phyloP scores from a whole-genome alignment of 2,329 filamentous ascomycete species.

The Trichoderma brevicompactum region DNA sequence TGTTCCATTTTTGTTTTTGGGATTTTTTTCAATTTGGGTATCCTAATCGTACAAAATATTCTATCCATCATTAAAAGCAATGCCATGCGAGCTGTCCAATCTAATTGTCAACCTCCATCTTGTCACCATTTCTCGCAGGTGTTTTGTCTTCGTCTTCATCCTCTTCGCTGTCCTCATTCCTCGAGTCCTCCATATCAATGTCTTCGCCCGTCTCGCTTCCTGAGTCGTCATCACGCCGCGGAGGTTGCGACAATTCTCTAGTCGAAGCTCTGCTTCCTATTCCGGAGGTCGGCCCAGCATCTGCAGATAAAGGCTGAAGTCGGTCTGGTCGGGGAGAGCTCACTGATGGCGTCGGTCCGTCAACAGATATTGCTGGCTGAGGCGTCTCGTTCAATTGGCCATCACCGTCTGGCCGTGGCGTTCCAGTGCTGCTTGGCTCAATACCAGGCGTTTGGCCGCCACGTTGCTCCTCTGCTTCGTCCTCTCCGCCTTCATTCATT shows the following conservation, averaged over 20 bases:
- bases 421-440: slow-evolving; percentile 57
- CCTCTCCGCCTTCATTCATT: slow-evolving; percentile 71
- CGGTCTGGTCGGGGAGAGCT: slow-evolving; percentile 40
- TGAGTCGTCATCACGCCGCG: slow-evolving; percentile 37
- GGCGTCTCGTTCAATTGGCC: slow-evolving; percentile 36
- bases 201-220: slow-evolving; percentile 57
- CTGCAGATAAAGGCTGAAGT: slow-evolving; percentile 33
- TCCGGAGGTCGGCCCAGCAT: slow-evolving; percentile 33
- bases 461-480: slow-evolving; percentile 54
- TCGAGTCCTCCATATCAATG: slow-evolving; percentile 60
- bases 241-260: slow-evolving; percentile 37
- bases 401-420: slow-evolving; percentile 53
- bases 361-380: slow-evolving; percentile 36
- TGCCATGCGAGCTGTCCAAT: neutral
- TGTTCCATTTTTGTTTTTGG: neutral
- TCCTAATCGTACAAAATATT: slow-evolving; percentile 30
- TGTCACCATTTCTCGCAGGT: slow-evolving; percentile 55
- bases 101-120: slow-evolving; percentile 67
- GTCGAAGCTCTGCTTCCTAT: slow-evolving; percentile 39
- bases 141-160: slow-evolving; percentile 39
- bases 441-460: slow-evolving; percentile 56
- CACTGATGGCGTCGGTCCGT: slow-evolving; percentile 42
- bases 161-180: slow-evolving; percentile 46
- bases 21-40: slow-evolving; percentile 29
- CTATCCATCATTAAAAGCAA: slow-evolving; percentile 26